Percentiles rank a stretch among this genome's conserved stretches.
Evolutionary conservation across 306 rosid species (phyloP).

Genomic region (Benincasa hispida): DNA sequence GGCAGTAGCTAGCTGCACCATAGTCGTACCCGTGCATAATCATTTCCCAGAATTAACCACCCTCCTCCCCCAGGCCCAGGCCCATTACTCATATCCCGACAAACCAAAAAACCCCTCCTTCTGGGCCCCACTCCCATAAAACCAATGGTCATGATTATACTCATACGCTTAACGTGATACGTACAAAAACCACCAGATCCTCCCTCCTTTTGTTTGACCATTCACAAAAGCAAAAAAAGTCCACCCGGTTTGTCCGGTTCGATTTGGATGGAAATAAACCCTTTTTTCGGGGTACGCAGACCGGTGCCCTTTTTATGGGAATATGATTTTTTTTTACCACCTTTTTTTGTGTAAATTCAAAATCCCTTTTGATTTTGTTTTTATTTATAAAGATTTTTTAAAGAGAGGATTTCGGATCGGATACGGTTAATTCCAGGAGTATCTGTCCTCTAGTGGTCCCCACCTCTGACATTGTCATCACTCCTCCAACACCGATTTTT

Average conservation of each 20-base stretch:
- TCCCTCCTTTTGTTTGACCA: background rate
- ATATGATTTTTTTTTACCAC: background rate
- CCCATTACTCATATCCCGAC: conserved; percentile 5
- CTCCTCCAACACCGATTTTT: background rate
- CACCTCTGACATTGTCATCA: background rate
- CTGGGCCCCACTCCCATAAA: background rate
- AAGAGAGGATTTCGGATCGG: background rate
- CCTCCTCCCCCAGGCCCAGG: background rate
- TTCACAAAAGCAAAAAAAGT: background rate
- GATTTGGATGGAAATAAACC: background rate
- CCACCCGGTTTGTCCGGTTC: conserved; percentile 8
- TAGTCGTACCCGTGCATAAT: background rate
- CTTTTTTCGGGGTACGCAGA: background rate
- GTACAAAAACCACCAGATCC: background rate
- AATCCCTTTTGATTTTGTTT: background rate
- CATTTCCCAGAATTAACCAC: conserved; percentile 6
- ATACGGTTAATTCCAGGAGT: background rate
- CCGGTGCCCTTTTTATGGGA: conserved; percentile 3
- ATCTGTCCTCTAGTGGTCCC: background rate
- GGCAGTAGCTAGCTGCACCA: background rate
- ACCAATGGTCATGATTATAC: background rate
- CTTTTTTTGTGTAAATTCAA: background rate
- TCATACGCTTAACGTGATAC: conserved; percentile 2
- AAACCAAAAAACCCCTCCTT: background rate
- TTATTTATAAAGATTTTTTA: no score